Evolutionary conservation across 2,329 filamentous ascomycete species (phyloP), one percentile per base, ranked within the genome.

Genomic region (Phaeoacremonium minimum): DNA sequence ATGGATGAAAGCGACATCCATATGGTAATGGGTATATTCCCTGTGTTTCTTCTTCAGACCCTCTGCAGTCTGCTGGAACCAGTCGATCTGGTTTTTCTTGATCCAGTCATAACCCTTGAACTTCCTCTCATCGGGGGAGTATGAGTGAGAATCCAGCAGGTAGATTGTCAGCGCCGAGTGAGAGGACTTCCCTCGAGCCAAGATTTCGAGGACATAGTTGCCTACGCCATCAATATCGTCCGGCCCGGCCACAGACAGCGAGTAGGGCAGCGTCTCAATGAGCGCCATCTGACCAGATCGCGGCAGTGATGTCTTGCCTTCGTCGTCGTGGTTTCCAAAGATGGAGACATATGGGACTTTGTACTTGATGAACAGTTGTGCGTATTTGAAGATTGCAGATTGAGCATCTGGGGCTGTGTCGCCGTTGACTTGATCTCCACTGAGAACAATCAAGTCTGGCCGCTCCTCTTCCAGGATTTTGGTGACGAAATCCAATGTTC

Each of bases 61-160:
- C 39, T 83, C 70, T 1, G 87, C 82, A 1, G 87, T 95, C 45
- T 78, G 75, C 47, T 80, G 83, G 69, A 98, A 98, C 93, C 93
- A 98, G 38, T 87, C 80, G 41, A 96, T 95, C 61, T 98, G 93
- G 49, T 78, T 89, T 30, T 83, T 83, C 65, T 97, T 97, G 55
- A 98, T 69, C 93, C 93, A 98, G 63, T 97, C 91, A 57, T 98
- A 98, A 32, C 93, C 93, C n/a, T 80, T 78, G 58, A 82, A 96
- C 41, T 87, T 80, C 38, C 81, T 78, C 62, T 96, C 88, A 54
- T 98, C 86, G 0, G 90, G 90, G 5, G 87, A 88, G 60, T 96
- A 95, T 4, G 86, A 75, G 58, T 98, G 93, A 0, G 90, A 90
- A 61, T 98, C 93, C 30, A 98, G 77, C 46, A 98, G 72, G 63